Percentiles rank a stretch among this genome's conserved stretches.
phyloP scores from a whole-genome alignment of 1,284 basidiomycete genomes.

The Mycena citricolor region DNA sequence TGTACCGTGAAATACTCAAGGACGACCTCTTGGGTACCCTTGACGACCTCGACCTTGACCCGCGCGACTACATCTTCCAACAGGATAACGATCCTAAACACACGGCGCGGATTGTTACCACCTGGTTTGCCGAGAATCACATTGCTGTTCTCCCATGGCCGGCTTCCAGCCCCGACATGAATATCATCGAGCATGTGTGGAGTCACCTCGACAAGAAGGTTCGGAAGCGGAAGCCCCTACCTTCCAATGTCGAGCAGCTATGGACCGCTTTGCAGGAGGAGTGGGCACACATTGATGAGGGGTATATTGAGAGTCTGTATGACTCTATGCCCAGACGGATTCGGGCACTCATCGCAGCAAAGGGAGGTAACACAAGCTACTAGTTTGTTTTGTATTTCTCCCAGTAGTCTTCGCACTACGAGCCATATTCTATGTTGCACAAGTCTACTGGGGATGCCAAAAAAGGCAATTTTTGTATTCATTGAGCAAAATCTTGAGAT shows the following conservation, averaged over 20 bases:
- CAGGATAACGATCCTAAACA: constrained; percentile 41
- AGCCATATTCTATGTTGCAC: too few relatives aligned
- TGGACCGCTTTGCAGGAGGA: constrained; percentile 28
- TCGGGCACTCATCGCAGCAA: too few relatives aligned
- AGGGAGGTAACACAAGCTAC: too few relatives aligned
- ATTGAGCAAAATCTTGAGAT: too few relatives aligned
- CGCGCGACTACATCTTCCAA: constrained; percentile 19
- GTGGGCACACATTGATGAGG: constrained; percentile 21
- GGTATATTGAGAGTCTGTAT: constrained; percentile 20
- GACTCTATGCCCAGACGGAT: constrained; percentile 21
- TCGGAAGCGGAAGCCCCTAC: constrained; percentile 20
- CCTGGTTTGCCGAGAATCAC: constrained; percentile 35
- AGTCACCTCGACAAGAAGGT: constrained; percentile 29
- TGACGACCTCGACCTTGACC: constrained; percentile 17
- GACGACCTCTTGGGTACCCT: constrained; percentile 29
- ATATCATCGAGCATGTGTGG: constrained; percentile 40
- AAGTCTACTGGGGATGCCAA: too few relatives aligned
- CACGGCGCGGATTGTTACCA: constrained; percentile 26
- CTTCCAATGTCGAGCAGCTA: constrained; percentile 27
- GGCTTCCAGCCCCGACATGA: constrained; percentile 37
- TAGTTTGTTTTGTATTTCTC: too few relatives aligned
- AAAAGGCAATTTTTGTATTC: too few relatives aligned
- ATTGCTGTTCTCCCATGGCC: constrained; percentile 35
- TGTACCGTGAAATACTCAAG: constrained; percentile 31
- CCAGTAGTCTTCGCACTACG: too few relatives aligned